Evolutionary conservation across 352 stramenopile genomes (phyloP).

Genomic region (Phytopythium helicoides): DNA sequence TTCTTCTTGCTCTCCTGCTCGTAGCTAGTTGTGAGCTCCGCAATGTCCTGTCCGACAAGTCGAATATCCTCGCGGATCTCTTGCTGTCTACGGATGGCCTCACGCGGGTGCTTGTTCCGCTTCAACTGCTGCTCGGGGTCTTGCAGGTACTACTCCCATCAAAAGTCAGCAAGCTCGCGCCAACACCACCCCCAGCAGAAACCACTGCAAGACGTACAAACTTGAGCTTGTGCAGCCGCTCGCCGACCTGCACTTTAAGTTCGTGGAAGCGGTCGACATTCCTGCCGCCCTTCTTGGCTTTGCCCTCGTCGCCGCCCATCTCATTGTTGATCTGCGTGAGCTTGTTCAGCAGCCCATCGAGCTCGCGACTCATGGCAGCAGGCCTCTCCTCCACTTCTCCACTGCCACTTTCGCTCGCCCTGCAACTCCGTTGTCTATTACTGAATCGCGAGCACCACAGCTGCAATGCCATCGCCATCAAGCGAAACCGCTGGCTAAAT

Average conservation of each 20-base stretch:
- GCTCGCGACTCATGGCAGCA: conserved; percentile 61
- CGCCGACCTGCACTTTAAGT: conserved; percentile 74
- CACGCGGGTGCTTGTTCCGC: conserved; percentile 67
- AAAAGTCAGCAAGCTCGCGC: no score
- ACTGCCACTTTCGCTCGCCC: no score
- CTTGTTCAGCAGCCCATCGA: conserved; percentile 76
- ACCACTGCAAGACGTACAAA: no score
- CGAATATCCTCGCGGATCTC: conserved; percentile 82
- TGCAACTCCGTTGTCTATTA: no score
- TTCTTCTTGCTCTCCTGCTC: conserved; percentile 82
- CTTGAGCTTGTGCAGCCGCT: conserved; percentile 76
- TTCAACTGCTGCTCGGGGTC: conserved; percentile 67
- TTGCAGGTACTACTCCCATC: conserved; percentile 68
- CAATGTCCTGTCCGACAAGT: conserved; percentile 67
- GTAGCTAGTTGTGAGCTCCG: conserved; percentile 65
- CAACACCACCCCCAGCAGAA: no score
- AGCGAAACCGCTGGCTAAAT: no score
- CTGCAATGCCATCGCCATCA: no score
- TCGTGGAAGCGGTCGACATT: conserved; percentile 78
- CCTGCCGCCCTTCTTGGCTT: conserved; percentile 58
- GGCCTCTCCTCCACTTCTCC: background rate
- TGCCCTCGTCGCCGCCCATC: conserved; percentile 71
- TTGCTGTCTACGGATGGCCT: conserved; percentile 77
- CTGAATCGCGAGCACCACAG: no score
- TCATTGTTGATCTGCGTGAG: conserved; percentile 76